These are phyloP conservation scores for Aspergillus sclerotiicarbonarius DNA, from an alignment of 495 filamentous ascomycete genomes.

Conservation along the genomic window DNA sequence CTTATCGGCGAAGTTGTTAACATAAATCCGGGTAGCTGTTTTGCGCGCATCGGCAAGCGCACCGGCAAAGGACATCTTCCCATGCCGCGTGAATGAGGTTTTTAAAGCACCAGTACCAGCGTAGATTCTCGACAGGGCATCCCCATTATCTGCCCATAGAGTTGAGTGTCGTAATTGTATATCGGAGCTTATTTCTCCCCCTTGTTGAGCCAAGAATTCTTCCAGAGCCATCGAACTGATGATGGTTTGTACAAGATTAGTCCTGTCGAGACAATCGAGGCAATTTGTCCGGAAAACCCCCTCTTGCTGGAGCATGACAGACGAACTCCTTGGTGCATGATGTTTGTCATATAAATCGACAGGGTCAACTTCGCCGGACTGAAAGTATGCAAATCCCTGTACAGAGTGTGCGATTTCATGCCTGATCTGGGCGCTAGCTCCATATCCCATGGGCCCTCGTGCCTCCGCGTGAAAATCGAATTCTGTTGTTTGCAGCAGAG, in stretches of 20 bases:
- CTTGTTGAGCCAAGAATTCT: conserved; percentile 67
- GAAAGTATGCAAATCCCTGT: conserved; percentile 84
- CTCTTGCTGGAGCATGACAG: conserved; percentile 82
- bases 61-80: conserved; percentile 93
- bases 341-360: conserved; percentile 23
- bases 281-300: conserved; percentile 96
- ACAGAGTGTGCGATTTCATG: conserved; percentile 70
- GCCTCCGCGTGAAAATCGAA: conserved; percentile 97
- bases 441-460: conserved; percentile 81
- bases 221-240: conserved; percentile 90
- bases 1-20: conserved; percentile 97
- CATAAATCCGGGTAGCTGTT: conserved; percentile 87
- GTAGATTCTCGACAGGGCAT: conserved; percentile 91
- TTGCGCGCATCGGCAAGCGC: conserved; percentile 94
- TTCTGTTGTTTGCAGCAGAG: conserved; percentile 73
- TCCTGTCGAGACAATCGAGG: conserved; percentile 92
- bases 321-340: conserved; percentile 45
- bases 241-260: conserved; percentile 93
- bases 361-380: conserved; percentile 60
- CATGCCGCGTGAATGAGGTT: conserved; percentile 90
- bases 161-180: conserved; percentile 88
- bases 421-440: conserved; percentile 76
- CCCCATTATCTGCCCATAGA: conserved; percentile 98
- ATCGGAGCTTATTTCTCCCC: conserved; percentile 64
- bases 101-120: conserved; percentile 95